Conservation (phyloP, 176 grass and related monocot genomes). For the Rhynchospora pubera region DNA sequence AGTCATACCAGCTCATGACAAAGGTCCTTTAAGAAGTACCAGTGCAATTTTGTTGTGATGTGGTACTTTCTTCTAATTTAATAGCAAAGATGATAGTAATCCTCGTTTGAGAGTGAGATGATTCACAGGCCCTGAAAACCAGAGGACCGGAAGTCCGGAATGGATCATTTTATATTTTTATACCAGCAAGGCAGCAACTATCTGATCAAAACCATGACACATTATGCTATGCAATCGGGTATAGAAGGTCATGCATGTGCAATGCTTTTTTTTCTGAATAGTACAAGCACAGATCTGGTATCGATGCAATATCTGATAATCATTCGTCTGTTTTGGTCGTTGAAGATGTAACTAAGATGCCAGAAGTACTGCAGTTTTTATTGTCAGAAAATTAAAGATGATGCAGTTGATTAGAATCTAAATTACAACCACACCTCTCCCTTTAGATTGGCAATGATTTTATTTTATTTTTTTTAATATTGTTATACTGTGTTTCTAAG, state of each 20-base stretch:
- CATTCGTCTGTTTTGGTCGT: not conserved
- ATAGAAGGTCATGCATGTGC: no score
- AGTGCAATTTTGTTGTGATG: no score
- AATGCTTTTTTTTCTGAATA: not conserved
- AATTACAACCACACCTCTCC: no score
- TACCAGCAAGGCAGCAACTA: no score
- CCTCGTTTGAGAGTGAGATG: not conserved
- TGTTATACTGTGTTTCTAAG: not conserved
- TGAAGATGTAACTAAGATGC: not conserved
- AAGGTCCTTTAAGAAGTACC: not conserved
- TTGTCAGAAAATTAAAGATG: not conserved
- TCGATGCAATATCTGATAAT: not conserved
- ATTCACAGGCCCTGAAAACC: not conserved
- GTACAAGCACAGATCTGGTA: not conserved
- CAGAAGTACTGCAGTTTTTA: not conserved
- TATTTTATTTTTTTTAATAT: not conserved
- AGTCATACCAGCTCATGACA: not conserved
- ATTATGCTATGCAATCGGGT: not conserved
- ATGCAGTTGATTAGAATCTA: not conserved
- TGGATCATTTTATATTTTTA: not conserved
- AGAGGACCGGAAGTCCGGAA: not conserved
- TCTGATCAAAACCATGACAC: not conserved
- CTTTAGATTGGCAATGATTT: not conserved
- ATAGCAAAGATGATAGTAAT: not conserved
- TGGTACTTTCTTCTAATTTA: not conserved